A percentile compares a stretch with the other conserved stretches of the same genome.
Evolutionary conservation across 805 yeast species (phyloP).

Genomic region (Naumovozyma baii): DNA sequence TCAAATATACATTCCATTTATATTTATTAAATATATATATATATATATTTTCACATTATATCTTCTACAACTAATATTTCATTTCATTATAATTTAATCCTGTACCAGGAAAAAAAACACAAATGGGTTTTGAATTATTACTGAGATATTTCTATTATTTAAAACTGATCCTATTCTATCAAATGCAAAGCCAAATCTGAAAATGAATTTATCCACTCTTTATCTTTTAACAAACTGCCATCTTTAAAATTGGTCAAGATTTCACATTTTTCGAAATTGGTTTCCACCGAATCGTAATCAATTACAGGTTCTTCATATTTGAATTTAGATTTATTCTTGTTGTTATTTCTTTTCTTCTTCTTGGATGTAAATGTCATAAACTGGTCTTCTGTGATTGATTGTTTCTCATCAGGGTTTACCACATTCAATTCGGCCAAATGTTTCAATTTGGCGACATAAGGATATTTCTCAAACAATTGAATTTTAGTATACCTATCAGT

Average conservation of each 20-base stretch:
- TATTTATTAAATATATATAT: background rate
- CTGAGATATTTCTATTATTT: no score
- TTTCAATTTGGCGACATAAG: conserved; percentile 34
- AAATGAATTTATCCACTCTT: conserved; percentile 43
- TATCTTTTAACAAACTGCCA: conserved; percentile 15
- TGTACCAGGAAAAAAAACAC: no score
- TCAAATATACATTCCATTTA: background rate
- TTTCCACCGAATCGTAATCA: conserved; percentile 14
- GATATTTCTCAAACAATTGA: conserved; percentile 37
- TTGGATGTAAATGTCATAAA: conserved; percentile 19
- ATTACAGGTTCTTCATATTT: conserved; percentile 10
- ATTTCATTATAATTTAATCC: background rate
- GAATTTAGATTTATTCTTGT: conserved; percentile 8
- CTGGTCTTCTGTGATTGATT: conserved; percentile 2
- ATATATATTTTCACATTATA: background rate
- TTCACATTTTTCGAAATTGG: conserved; percentile 15
- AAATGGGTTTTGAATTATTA: no score
- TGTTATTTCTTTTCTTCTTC: conserved; percentile 12
- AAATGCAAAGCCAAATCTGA: conserved; percentile 42
- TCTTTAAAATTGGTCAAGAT: conserved; percentile 18
- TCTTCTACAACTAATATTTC: background rate
- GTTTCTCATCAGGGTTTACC: conserved; percentile 4
- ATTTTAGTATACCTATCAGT: conserved; percentile 42
- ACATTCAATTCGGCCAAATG: conserved; percentile 5
- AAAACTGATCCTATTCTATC: conserved; percentile 9